Percentiles rank a stretch among this genome's conserved stretches.
Evolutionary conservation across 768 basidiomycete genomes (phyloP).

Genomic region (Hypholoma sublateritium): DNA sequence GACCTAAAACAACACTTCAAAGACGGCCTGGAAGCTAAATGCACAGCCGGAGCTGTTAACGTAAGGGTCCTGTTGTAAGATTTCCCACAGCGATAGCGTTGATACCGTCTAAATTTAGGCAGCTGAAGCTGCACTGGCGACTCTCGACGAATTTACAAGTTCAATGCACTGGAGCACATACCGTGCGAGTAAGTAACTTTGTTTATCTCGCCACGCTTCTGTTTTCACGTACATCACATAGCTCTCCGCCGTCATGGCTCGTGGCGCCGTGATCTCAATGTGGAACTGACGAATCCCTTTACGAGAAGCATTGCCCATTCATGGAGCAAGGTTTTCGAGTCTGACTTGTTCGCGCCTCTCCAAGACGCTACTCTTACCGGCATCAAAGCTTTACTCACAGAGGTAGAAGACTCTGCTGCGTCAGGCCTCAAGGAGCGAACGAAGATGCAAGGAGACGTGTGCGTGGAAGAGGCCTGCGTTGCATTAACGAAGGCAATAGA

Average conservation of each 20-base stretch:
- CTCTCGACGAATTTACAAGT: conserved; percentile 47
- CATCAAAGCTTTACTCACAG: conserved; percentile 46
- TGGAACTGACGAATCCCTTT: conserved; percentile 56
- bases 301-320: conserved; percentile 56
- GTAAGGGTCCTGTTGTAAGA: conserved; percentile 29
- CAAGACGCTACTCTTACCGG: conserved; percentile 34
- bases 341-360: conserved; percentile 52
- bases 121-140: conserved; percentile 43
- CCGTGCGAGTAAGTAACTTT: conserved; percentile 45
- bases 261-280: conserved; percentile 60
- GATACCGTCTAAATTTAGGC: conserved; percentile 25
- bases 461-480: conserved; percentile 47
- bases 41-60: conserved; percentile 47
- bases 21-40: conserved; percentile 60
- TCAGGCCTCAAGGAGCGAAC: conserved; percentile 52
- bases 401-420: conserved; percentile 52
- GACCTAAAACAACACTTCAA: conserved; percentile 49
- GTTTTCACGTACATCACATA: conserved; percentile 8
- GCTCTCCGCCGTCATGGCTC: conserved; percentile 54
- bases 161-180: conserved; percentile 64
- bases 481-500: conserved; percentile 48
- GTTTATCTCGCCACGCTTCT: not conserved
- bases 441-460: conserved; percentile 48
- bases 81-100: not conserved
- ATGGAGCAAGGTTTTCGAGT: conserved; percentile 62